Conservation (phyloP, 106 monocot genomes). For the Vanilla planifolia region DNA sequence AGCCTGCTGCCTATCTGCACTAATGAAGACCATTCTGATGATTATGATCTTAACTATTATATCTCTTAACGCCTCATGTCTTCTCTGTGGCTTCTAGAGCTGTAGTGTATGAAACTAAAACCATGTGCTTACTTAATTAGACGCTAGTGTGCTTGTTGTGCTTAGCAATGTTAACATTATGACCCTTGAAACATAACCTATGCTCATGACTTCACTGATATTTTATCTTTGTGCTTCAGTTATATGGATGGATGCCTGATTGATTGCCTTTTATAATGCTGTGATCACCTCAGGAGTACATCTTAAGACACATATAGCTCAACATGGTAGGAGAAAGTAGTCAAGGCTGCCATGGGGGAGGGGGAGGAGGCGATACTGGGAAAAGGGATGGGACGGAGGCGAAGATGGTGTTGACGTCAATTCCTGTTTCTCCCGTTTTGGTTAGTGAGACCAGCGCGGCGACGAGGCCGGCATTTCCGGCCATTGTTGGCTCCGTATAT, state of each 20-base stretch:
- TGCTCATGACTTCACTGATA: constrained; percentile 1
- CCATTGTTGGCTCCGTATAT: constrained; percentile 69
- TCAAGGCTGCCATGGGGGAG: constrained; percentile 61
- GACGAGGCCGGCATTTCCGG: constrained; percentile 74
- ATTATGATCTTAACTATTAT: constrained; percentile 27
- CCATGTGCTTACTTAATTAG: constrained; percentile 10
- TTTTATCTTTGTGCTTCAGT: constrained; percentile 3
- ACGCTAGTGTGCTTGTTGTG: neutral
- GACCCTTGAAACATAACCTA: neutral
- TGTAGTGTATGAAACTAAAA: constrained; percentile 23
- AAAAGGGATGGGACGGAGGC: constrained; percentile 43
- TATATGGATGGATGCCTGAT: too few species aligned
- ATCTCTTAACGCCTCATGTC: constrained; percentile 17
- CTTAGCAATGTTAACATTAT: constrained; percentile 3
- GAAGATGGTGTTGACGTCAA: constrained; percentile 75
- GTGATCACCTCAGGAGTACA: too few species aligned
- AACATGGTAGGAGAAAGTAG: too few species aligned
- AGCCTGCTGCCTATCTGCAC: constrained; percentile 53
- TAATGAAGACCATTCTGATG: constrained; percentile 33
- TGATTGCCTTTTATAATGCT: too few species aligned
- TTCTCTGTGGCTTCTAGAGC: constrained; percentile 8
- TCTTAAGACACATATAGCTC: too few species aligned
- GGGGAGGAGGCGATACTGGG: constrained; percentile 50
- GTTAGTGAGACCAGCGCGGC: constrained; percentile 60
- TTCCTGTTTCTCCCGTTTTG: constrained; percentile 13